Evolutionary conservation across 2,329 filamentous ascomycete genomes (phyloP), one percentile per base, ranked within the genome.

Genomic region (Exophiala lecanii-corni): DNA sequence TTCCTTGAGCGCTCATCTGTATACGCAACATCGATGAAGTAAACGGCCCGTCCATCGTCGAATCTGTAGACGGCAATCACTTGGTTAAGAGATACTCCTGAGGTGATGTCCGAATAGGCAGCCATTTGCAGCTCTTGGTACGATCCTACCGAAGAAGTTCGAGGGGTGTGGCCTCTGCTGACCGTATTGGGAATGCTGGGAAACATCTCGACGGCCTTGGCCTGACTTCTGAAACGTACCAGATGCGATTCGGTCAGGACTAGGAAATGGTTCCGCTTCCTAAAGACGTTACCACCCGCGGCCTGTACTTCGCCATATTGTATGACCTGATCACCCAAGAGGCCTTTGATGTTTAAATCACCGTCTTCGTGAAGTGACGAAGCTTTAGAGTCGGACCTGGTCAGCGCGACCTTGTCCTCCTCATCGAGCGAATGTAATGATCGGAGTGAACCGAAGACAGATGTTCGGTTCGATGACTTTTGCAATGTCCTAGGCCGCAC

Each of bases 231-330:
- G 67, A 82, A 85, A 9, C 82, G 74, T 41, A 85, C 65, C 42
- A 86, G 64, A 60, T 85, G 79, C 4, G 74, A 76, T 51, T 85
- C 82, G 5, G 81, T 86, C 51, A 86, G 67, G 10, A 86, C 82
- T 41, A 86, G 66, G 55, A 83, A 86, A 59, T 86, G 81, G 62
- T 75, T 82, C 66, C 81, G 84, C 65, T 84, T 84, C 59, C 81
- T 71, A 63, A 85, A 83, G 72, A 86, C 78, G 30, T 51, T 53
- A 47, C 78, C 76, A 43, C 76, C 81, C 36, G 78, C 79, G 9
- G 79, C 84, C 62, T 86, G 81, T 12, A 85, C 78, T 58, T 84
- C 82, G 26, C 82, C 82, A 64, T 84, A 77, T 50, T 81, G 74
- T 26, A 84, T 62, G 15, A 85, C 78, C 20, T 69, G 64, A 33